phyloP scores from a whole-genome alignment of 495 filamentous ascomycete genomes.

The Lichina pygmaea region DNA sequence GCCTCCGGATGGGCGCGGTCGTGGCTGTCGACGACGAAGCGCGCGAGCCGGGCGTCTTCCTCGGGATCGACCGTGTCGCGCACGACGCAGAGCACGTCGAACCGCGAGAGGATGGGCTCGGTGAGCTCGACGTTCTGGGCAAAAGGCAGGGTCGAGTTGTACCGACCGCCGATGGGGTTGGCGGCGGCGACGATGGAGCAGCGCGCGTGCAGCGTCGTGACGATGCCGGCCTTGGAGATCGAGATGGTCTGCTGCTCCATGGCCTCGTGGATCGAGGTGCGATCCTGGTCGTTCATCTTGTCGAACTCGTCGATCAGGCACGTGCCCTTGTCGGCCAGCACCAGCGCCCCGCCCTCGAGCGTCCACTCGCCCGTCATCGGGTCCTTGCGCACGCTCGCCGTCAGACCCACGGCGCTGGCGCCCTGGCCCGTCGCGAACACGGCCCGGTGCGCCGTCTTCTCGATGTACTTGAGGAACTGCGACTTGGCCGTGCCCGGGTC shows the following conservation, averaged over 20 bases:
- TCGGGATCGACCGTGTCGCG: constrained; percentile 87
- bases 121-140: constrained; percentile 90
- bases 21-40: constrained; percentile 86
- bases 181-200: constrained; percentile 94
- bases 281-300: constrained; percentile 99
- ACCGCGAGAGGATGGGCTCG: constrained; percentile 92
- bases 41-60: constrained; percentile 86
- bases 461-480: constrained; percentile 90
- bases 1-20: constrained; percentile 57
- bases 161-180: constrained; percentile 86
- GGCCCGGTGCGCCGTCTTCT: constrained; percentile 89
- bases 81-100: constrained; percentile 94
- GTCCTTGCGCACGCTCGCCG: constrained; percentile 84
- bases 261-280: constrained; percentile 96
- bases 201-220: constrained; percentile 90
- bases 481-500: constrained; percentile 98
- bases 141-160: constrained; percentile 91
- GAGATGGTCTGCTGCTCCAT: constrained; percentile 99
- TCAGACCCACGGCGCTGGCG: constrained; percentile 92
- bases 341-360: constrained; percentile 84
- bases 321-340: constrained; percentile 82
- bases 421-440: constrained; percentile 98
- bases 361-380: constrained; percentile 96
- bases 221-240: constrained; percentile 96
- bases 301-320: constrained; percentile 99